Conservation (phyloP, 202 grass and related monocot genomes). For the Saccharum hybrid region DNA sequence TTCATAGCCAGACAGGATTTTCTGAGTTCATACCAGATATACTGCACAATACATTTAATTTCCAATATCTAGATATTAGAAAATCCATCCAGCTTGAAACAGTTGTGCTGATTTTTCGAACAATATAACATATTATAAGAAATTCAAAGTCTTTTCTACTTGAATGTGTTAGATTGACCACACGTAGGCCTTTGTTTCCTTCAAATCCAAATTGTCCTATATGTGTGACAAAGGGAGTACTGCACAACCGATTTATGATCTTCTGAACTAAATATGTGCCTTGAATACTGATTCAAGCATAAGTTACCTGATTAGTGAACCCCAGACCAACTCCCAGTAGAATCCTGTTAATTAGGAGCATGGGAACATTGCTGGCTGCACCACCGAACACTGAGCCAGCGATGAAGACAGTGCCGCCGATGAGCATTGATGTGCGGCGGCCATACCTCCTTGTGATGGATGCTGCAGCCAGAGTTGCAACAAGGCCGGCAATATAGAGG, state of each 20-base stretch:
- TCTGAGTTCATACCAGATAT: neutral
- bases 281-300: neutral
- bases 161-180: too few relatives aligned
- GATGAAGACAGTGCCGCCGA: conserved; percentile 72
- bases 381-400: conserved; percentile 64
- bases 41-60: neutral
- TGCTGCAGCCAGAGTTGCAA: conserved; percentile 67
- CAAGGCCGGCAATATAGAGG: conserved; percentile 79
- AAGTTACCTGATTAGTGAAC: conserved; percentile 83
- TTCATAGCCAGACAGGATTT: conserved; percentile 23
- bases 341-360: conserved; percentile 77
- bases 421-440: conserved; percentile 74
- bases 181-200: too few relatives aligned
- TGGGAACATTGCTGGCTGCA: conserved; percentile 59
- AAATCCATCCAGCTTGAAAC: neutral
- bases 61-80: neutral
- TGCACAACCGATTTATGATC: neutral
- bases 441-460: conserved; percentile 65
- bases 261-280: neutral
- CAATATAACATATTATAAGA: neutral
- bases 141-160: neutral
- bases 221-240: neutral
- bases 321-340: conserved; percentile 78
- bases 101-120: neutral
- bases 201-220: too few relatives aligned